Evolutionary conservation across 176 grass and related monocot genomes (phyloP).

Genomic region (Cenchrus fungigraminus): DNA sequence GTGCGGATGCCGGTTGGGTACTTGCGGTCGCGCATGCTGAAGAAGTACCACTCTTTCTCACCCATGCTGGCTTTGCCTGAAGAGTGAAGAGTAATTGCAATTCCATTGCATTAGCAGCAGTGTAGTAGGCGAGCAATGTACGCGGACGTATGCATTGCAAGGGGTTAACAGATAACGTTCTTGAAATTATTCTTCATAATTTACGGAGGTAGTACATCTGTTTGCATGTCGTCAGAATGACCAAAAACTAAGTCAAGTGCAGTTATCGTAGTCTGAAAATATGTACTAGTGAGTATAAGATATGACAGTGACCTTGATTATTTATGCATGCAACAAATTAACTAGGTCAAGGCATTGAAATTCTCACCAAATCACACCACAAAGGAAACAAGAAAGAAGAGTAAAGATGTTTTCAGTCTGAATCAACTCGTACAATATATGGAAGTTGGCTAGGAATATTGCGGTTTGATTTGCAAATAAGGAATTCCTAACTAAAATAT

Average conservation of each 20-base stretch:
- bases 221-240: neutral
- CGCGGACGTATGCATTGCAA: neutral
- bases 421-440: neutral
- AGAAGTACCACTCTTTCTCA: slow-evolving; percentile 91
- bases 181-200: neutral
- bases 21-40: slow-evolving; percentile 80
- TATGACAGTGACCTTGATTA: neutral
- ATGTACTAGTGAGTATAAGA: neutral
- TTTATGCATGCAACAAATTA: neutral
- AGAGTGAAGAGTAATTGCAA: neutral
- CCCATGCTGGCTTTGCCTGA: slow-evolving; percentile 87
- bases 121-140: neutral
- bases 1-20: slow-evolving; percentile 80
- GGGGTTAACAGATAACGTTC: neutral
- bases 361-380: slow-evolving; percentile 38
- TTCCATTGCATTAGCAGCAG: neutral
- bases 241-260: neutral
- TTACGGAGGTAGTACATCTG: neutral
- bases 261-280: neutral
- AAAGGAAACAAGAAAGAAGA: neutral
- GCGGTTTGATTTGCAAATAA: neutral
- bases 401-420: neutral
- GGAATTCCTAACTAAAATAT: neutral
- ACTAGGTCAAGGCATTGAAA: neutral
- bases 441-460: neutral